Conservation (phyloP, 371 early-diverging fungal species). For the Mortierella sp. region DNA sequence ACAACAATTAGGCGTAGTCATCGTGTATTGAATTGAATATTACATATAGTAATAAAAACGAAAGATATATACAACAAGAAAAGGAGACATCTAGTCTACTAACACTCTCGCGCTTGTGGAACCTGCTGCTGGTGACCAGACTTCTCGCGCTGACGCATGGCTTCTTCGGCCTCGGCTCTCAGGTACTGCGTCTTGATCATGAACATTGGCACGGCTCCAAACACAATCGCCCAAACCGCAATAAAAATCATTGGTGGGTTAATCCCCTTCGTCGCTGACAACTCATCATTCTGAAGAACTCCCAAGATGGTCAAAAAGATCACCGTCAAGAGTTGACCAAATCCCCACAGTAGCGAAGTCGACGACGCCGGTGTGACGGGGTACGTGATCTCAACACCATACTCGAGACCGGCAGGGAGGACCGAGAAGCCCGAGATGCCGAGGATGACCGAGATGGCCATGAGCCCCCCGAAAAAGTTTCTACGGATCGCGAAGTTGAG, state of each 20-base stretch:
- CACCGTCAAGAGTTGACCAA: conserved; percentile 64
- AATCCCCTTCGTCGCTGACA: conserved; percentile 19
- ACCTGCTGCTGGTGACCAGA: neutral
- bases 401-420: conserved; percentile 67
- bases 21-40: neutral
- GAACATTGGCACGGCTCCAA: conserved; percentile 4
- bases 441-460: conserved; percentile 62
- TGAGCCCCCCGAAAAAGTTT: conserved; percentile 60
- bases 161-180: neutral
- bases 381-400: conserved; percentile 69
- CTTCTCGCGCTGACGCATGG: conserved; percentile 3
- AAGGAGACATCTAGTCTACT: neutral
- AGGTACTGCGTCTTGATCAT: conserved; percentile 9
- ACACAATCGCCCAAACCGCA: conserved; percentile 19
- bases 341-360: conserved; percentile 67
- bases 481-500: conserved; percentile 64
- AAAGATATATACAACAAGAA: neutral
- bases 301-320: conserved; percentile 64
- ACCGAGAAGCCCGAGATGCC: conserved; percentile 66
- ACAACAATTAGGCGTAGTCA: neutral
- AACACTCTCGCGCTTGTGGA: neutral
- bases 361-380: conserved; percentile 68
- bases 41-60: neutral
- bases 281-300: conserved; percentile 48
- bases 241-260: conserved; percentile 56